Base-by-base conservation (phyloP, 1,284 basidiomycete genomes). In the Sporisorium scitamineum region DNA sequence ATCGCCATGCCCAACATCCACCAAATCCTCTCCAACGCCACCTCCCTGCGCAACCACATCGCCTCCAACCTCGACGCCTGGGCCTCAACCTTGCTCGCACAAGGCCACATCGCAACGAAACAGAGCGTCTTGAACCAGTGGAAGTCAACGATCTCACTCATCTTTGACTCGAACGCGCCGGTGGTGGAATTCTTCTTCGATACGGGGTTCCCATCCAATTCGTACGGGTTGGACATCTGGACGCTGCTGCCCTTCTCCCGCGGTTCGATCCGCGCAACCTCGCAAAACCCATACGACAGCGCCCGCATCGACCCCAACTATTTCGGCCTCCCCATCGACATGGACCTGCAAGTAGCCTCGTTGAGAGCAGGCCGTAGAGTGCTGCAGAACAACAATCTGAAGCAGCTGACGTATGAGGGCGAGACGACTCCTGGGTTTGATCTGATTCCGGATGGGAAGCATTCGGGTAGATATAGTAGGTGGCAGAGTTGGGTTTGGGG, bases 401-500 rank as follows among this genome's bases (percentile, higher is more conserved):
- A 67, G 18, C n/a, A 18, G 14, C 64, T 83, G 7, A 79, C 75
- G 20, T 66, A 86, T 50, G 76, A 77, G 0, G 78, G 79, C 20
- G 87, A 87, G 73, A 78, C 70, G 16, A 67, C 74, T 2, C 87
- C 87, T 2, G 87, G 86, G 2, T 74, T 68, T 32, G 61, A 53
- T 4, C 16, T 54, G 13, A 80, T 86, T 2, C 79, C 83, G 3
- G 65, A 83, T 31, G 76, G 75, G 5, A 66, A 63, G 9, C 54
- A 71, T 14, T 45, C 82, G n/a, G 85, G 86, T 9, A 54, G 70
- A 7, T 80, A 78, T 61, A 31, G 29, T 24, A 32, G 50, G 16
- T 88, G 87, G 87, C 65, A 67, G n/a, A 64, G 54, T 1, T 88
- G 86, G 86, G 78, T 82, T 34, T 61, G 84, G 67, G 60, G 86